Conservation (phyloP, 352 stramenopile species). For the Phytophthora tentaculata region DNA sequence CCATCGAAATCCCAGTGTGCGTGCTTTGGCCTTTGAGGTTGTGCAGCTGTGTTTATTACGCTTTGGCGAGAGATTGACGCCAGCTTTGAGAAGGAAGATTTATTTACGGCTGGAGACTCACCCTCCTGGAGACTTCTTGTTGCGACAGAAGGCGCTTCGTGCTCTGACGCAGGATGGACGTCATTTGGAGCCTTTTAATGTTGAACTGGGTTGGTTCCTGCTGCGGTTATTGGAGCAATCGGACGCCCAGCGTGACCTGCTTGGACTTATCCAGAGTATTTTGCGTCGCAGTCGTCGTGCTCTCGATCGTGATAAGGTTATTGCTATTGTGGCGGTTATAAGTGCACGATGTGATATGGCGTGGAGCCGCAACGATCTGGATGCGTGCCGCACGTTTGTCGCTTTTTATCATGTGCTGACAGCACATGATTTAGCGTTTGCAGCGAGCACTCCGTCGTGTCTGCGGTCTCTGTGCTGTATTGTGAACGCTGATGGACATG, state of each 20-base stretch:
- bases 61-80: constrained; percentile 60
- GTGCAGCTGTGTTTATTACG: constrained; percentile 69
- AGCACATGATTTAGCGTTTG: constrained; percentile 63
- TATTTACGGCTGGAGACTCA: constrained; percentile 65
- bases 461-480: constrained; percentile 83
- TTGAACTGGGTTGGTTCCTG: constrained; percentile 79
- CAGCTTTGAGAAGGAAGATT: constrained; percentile 51
- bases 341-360: constrained; percentile 72
- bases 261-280: constrained; percentile 78
- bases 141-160: constrained; percentile 71
- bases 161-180: constrained; percentile 71
- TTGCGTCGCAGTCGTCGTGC: constrained; percentile 59
- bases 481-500: constrained; percentile 84
- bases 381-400: constrained; percentile 75
- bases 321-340: constrained; percentile 75
- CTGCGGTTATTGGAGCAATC: constrained; percentile 80
- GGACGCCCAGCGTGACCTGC: constrained; percentile 78
- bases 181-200: constrained; percentile 66
- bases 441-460: constrained; percentile 63
- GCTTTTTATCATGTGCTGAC: constrained; percentile 81
- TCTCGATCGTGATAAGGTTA: constrained; percentile 69
- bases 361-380: constrained; percentile 73
- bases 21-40: constrained; percentile 77
- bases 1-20: constrained; percentile 73
- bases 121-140: constrained; percentile 55